A percentile compares a stretch with the other conserved stretches of the same genome.
Conservation (phyloP, 1,139 yeast species). For the Hanseniaspora gamundiae region DNA sequence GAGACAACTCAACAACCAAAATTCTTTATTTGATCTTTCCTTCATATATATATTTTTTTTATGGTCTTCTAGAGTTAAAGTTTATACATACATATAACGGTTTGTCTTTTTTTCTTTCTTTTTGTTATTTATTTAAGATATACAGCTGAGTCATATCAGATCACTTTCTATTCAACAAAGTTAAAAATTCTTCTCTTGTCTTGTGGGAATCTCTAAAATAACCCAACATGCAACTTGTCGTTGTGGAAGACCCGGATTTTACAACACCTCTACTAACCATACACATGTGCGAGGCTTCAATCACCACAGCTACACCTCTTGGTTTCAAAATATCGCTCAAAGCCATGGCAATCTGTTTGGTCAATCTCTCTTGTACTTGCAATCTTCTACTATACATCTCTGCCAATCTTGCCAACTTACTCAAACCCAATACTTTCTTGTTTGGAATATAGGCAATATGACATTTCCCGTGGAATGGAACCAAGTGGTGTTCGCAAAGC, state of each 20-base stretch:
- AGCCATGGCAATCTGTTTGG: constrained; percentile 96
- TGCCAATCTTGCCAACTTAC: constrained; percentile 87
- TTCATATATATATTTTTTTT: no score
- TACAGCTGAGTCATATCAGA: neutral
- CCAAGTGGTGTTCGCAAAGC: constrained; percentile 92
- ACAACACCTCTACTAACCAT: constrained; percentile 98
- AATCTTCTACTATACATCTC: constrained; percentile 93
- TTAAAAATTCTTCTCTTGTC: constrained; percentile 91
- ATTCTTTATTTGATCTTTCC: no score
- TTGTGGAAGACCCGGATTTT: constrained; percentile 85
- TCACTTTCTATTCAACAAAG: constrained; percentile 47
- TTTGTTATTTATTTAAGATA: no score
- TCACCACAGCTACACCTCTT: constrained; percentile 94
- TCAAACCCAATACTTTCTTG: constrained; percentile 84
- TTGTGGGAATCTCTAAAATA: constrained; percentile 86
- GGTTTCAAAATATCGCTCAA: constrained; percentile 83
- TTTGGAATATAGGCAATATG: constrained; percentile 96
- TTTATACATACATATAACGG: neutral
- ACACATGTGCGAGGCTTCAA: constrained; percentile 98
- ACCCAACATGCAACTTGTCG: constrained; percentile 95
- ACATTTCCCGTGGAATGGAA: constrained; percentile 93
- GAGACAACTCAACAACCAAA: constrained; percentile 4
- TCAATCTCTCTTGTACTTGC: constrained; percentile 92
- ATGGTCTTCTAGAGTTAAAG: constrained; percentile 1
- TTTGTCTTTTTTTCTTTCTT: neutral